Evolutionary conservation across 2,329 filamentous ascomycete species (phyloP).

Genomic region (Raffaelea albimanens): DNA sequence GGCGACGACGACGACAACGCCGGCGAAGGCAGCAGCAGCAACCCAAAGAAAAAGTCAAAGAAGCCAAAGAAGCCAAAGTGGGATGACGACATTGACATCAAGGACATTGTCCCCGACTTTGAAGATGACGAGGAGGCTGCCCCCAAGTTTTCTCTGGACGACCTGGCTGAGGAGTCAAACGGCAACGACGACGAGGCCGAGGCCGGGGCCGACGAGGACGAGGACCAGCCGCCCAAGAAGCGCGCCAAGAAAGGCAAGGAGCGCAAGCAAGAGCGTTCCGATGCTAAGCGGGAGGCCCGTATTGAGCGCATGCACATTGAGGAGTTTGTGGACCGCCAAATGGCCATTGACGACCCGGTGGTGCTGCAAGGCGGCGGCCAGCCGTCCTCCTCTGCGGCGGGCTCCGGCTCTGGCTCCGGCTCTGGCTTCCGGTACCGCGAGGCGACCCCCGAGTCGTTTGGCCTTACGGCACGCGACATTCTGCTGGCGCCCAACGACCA

Average conservation of each 20-base stretch:
- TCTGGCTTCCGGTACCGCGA: conserved; percentile 89
- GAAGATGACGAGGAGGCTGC: conserved; percentile 46
- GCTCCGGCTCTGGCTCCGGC: too few relatives aligned
- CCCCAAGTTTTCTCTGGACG: conserved; percentile 46
- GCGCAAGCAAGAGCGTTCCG: conserved; percentile 47
- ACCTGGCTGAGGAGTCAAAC: conserved; percentile 22
- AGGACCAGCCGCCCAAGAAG: conserved; percentile 35
- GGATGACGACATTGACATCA: conserved; percentile 97
- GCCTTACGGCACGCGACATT: conserved; percentile 83
- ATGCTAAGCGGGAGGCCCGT: conserved; percentile 61
- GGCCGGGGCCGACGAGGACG: conserved; percentile 19
- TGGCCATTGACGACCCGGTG: conserved; percentile 62
- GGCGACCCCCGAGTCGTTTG: conserved; percentile 82
- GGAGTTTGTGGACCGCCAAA: conserved; percentile 70
- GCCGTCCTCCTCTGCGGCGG: conserved; percentile 13
- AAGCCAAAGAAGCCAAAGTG: conserved; percentile 64
- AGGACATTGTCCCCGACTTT: conserved; percentile 81
- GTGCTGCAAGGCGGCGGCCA: conserved; percentile 32
- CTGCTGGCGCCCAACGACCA: conserved; percentile 77
- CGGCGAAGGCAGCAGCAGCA: conserved; percentile 38
- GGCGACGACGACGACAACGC: conserved; percentile 29
- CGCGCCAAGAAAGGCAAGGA: conserved; percentile 53
- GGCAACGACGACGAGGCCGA: conserved; percentile 23
- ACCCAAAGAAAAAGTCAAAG: conserved; percentile 38
- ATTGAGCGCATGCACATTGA: conserved; percentile 78